These are phyloP conservation scores for Polysphondylium violaceum DNA, from an alignment of 78 protist genomes.

Conservation along the genomic window DNA sequence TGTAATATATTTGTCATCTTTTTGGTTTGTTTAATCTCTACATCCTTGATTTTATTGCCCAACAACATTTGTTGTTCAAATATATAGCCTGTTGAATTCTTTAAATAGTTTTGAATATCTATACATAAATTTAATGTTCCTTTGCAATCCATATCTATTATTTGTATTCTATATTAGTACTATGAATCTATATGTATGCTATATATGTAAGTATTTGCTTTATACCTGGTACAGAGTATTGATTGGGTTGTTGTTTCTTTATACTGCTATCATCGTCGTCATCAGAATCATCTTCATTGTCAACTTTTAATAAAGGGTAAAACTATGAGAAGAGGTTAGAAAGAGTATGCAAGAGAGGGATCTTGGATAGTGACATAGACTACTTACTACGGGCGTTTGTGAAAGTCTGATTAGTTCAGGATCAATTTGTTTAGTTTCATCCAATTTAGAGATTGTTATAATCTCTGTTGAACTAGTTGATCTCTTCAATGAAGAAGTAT, in stretches of 20 bases:
- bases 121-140: conserved; percentile 51
- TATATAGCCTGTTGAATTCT: conserved; percentile 73
- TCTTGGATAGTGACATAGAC: too few species aligned
- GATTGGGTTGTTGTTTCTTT: conserved; percentile 28
- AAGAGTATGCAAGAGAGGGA: neutral
- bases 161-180: neutral
- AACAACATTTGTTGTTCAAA: conserved; percentile 49
- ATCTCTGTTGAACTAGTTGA: conserved; percentile 39
- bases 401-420: conserved; percentile 37
- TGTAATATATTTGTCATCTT: conserved; percentile 8
- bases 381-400: conserved; percentile 46
- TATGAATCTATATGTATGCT: neutral
- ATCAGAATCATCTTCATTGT: conserved; percentile 24
- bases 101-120: conserved; percentile 69
- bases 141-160: conserved; percentile 40
- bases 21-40: conserved; percentile 29
- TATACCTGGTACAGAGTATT: neutral
- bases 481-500: neutral
- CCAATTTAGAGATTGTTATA: conserved; percentile 28
- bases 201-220: neutral
- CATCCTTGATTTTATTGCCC: conserved; percentile 14
- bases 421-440: conserved; percentile 22
- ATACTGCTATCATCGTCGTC: neutral
- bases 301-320: conserved; percentile 35
- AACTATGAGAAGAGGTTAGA: conserved; percentile 12